These are phyloP conservation scores for Logfia minima DNA, from an alignment of 129 eudicot genomes.

Conservation along the genomic window DNA sequence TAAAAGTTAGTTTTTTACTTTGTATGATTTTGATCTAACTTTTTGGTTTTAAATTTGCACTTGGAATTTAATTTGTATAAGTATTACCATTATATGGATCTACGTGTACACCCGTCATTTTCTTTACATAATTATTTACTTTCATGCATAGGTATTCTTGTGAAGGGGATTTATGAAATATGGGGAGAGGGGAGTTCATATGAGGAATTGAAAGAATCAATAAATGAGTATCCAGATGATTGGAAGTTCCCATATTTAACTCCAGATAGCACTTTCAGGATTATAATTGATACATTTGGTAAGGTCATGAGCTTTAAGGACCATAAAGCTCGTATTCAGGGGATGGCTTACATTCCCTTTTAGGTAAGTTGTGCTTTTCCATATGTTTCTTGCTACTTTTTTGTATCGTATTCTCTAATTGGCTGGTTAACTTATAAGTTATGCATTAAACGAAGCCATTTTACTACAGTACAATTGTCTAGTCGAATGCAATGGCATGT, in stretches of 20 bases:
- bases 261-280: slow-evolving; percentile 65
- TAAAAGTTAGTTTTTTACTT: too few relatives aligned
- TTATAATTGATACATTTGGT: slow-evolving; percentile 76
- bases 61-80: too few relatives aligned
- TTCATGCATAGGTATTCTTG: slow-evolving; percentile 73
- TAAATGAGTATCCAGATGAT: slow-evolving; percentile 74
- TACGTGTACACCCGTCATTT: too few relatives aligned
- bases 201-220: slow-evolving; percentile 82
- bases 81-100: too few relatives aligned
- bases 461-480: not conserved
- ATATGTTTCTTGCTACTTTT: not conserved
- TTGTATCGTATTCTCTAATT: not conserved
- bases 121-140: not conserved
- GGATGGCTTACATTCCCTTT: slow-evolving; percentile 78
- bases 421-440: not conserved
- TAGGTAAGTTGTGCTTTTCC: slow-evolving; percentile 41
- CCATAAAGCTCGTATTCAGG: slow-evolving; percentile 61
- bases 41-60: not conserved
- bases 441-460: not conserved
- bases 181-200: slow-evolving; percentile 91
- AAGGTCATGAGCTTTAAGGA: slow-evolving; percentile 64
- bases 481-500: not conserved
- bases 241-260: slow-evolving; percentile 69
- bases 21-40: not conserved
- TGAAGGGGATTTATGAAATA: slow-evolving; percentile 95